phyloP scores from a whole-genome alignment of 805 yeast genomes.

The Alloascoidea hylecoeti region DNA sequence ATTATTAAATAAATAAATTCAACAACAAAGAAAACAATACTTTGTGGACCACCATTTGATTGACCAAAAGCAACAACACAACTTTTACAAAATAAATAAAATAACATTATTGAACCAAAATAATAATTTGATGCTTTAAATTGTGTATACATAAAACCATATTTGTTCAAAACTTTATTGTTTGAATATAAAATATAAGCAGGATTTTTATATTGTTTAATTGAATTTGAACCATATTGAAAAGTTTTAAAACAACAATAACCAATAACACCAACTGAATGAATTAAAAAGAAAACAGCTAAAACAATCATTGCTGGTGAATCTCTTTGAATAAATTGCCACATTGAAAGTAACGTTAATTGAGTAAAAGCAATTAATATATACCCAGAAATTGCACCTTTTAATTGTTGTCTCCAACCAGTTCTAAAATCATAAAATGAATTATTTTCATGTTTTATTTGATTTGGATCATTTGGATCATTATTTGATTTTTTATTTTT shows the following conservation, averaged over 20 bases:
- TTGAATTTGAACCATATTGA: constrained; percentile 48
- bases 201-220: constrained; percentile 53
- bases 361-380: constrained; percentile 80
- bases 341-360: constrained; percentile 60
- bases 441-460: too few relatives aligned
- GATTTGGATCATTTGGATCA: too few relatives aligned
- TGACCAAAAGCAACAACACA: constrained; percentile 71
- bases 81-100: constrained; percentile 53
- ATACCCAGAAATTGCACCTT: constrained; percentile 70
- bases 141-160: constrained; percentile 85
- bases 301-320: constrained; percentile 82
- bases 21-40: constrained; percentile 57
- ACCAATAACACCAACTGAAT: constrained; percentile 43
- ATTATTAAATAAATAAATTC: constrained; percentile 58
- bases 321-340: constrained; percentile 76
- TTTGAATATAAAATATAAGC: constrained; percentile 84
- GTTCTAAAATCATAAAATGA: constrained; percentile 34
- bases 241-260: constrained; percentile 57
- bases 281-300: constrained; percentile 56
- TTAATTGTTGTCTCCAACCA: constrained; percentile 46
- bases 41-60: constrained; percentile 69
- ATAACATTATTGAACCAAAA: constrained; percentile 59
- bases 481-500: constrained; percentile 43
- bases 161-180: constrained; percentile 52
- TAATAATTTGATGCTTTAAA: constrained; percentile 69